phyloP scores from a whole-genome alignment of 805 yeast genomes.

The Starmerella cellae region DNA sequence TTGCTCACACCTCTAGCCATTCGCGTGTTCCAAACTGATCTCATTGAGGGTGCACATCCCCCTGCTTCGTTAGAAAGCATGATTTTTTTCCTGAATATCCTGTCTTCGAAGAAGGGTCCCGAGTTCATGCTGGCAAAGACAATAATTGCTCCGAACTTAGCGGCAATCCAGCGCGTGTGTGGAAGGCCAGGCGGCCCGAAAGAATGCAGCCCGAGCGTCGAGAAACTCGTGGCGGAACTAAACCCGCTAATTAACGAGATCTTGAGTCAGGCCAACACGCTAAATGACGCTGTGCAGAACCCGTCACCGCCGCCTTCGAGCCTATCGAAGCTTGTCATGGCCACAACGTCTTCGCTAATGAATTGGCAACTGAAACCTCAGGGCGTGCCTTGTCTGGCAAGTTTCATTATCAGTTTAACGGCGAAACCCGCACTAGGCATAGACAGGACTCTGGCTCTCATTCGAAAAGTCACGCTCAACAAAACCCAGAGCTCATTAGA shows the following conservation, averaged over 20 bases:
- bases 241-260: slow-evolving; percentile 2
- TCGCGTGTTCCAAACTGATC: slow-evolving; percentile 36
- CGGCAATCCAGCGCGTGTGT: neutral
- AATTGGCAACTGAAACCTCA: slow-evolving; percentile 16
- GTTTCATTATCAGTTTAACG: neutral
- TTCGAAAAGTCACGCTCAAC: slow-evolving; percentile 4
- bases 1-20: slow-evolving; percentile 41
- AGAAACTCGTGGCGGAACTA: neutral
- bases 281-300: slow-evolving; percentile 2
- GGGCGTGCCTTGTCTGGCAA: slow-evolving; percentile 15
- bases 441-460: neutral
- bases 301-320: neutral
- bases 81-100: slow-evolving; percentile 6
- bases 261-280: neutral
- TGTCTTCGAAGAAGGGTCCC: slow-evolving; percentile 1
- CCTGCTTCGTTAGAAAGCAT: slow-evolving; percentile 14
- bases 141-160: neutral
- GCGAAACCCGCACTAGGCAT: slow-evolving; percentile 13
- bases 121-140: slow-evolving; percentile 5
- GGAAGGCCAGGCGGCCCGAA: neutral
- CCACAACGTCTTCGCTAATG: neutral
- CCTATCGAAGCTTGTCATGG: neutral
- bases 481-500: slow-evolving; percentile 4
- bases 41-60: slow-evolving; percentile 22
- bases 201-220: neutral